Percentiles rank a stretch among this genome's conserved stretches.
These are phyloP conservation scores for Selaginella tamariscina DNA, from an alignment of 75 land plant species.

Conservation along the genomic window DNA sequence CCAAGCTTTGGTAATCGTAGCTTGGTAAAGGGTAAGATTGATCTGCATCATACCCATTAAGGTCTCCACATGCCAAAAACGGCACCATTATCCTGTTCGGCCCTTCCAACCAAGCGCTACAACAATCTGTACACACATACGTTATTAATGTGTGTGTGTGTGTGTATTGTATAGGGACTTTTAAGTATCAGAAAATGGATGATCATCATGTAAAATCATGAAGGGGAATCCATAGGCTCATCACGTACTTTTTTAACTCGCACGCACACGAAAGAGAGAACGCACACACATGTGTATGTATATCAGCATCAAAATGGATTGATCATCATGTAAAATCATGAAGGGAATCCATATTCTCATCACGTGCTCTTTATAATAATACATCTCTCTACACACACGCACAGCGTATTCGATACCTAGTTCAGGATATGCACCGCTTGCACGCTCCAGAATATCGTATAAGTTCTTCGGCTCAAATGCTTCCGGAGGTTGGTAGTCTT, in stretches of 20 bases:
- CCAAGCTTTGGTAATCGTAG: slow-evolving; percentile 48
- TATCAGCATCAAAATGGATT: background rate
- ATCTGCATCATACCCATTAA: slow-evolving; percentile 92
- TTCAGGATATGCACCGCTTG: slow-evolving; percentile 56
- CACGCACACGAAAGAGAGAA: no score
- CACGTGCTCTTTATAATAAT: no score
- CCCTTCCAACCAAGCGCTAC: slow-evolving; percentile 95
- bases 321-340: background rate
- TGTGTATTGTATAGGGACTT: no score
- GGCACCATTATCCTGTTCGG: slow-evolving; percentile 91
- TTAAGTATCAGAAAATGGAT: background rate
- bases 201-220: background rate
- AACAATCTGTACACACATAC: slow-evolving; percentile 72
- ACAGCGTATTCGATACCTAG: no score
- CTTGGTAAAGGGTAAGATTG: slow-evolving; percentile 87
- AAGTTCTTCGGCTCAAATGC: slow-evolving; percentile 76
- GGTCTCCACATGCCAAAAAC: slow-evolving; percentile 92
- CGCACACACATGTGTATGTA: no score
- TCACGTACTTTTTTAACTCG: no score
- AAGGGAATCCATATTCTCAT: background rate
- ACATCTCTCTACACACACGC: no score
- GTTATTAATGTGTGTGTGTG: no score
- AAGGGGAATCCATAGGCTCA: background rate
- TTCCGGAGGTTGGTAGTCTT: slow-evolving; percentile 81
- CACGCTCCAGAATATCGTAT: slow-evolving; percentile 64